A percentile compares a stretch with the other conserved stretches of the same genome.
phyloP scores from a whole-genome alignment of 2,329 filamentous ascomycete genomes.

The Colletotrichum liriopes region DNA sequence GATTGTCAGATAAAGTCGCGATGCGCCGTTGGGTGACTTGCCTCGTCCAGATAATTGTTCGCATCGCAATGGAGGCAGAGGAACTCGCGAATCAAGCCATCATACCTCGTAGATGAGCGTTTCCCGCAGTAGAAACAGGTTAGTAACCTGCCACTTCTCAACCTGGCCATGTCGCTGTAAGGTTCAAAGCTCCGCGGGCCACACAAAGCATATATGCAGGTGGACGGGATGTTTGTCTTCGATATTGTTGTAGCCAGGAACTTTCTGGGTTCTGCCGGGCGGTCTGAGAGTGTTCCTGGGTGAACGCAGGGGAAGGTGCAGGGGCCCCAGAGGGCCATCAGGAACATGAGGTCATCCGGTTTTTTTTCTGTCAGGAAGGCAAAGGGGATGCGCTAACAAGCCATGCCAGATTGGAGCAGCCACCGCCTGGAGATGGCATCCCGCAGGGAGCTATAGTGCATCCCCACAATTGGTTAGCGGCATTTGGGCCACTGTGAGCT shows the following conservation, averaged over 20 bases:
- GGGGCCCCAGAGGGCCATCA: slow-evolving; percentile 18
- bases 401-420: neutral
- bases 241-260: slow-evolving; percentile 40
- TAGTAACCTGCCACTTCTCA: slow-evolving; percentile 63
- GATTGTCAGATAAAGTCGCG: neutral
- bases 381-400: slow-evolving; percentile 14
- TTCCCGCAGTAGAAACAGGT: slow-evolving; percentile 89
- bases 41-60: slow-evolving; percentile 90
- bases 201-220: slow-evolving; percentile 44
- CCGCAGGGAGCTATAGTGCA: neutral
- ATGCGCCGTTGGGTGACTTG: slow-evolving; percentile 56
- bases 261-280: slow-evolving; percentile 54
- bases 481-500: neutral
- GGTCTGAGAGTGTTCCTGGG: slow-evolving; percentile 45
- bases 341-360: slow-evolving; percentile 38
- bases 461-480: slow-evolving; percentile 21
- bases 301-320: slow-evolving; percentile 33
- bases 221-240: slow-evolving; percentile 18
- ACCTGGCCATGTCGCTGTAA: slow-evolving; percentile 57
- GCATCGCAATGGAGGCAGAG: slow-evolving; percentile 86
- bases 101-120: slow-evolving; percentile 73
- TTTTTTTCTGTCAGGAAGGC: slow-evolving; percentile 11
- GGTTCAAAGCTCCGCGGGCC: slow-evolving; percentile 23
- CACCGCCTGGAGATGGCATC: neutral
- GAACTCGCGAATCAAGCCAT: slow-evolving; percentile 75